A percentile compares a stretch with the other conserved stretches of the same genome.
Conservation (phyloP, 371 early-diverging fungal species). For the Lichtheimia ramosa region DNA sequence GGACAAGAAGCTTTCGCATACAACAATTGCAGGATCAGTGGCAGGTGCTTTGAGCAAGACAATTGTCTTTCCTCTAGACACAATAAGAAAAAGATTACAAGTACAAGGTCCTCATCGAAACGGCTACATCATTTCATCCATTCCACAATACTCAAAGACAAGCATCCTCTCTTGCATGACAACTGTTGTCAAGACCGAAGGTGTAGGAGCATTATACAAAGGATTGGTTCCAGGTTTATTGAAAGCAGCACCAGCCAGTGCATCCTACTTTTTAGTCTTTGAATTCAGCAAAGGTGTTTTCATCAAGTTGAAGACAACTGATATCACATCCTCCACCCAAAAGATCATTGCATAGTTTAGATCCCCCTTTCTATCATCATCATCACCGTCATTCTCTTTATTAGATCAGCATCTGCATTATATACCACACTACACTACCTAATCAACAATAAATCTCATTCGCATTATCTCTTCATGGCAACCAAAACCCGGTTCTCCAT, state of each 20-base stretch:
- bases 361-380: too few species aligned
- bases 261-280: background rate
- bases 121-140: conserved; percentile 40
- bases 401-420: too few species aligned
- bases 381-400: too few species aligned
- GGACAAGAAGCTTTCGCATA: conserved; percentile 44
- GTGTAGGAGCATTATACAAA: background rate
- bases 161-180: conserved; percentile 3
- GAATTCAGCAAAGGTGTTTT: background rate
- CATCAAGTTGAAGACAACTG: background rate
- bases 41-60: conserved; percentile 84
- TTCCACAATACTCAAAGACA: conserved; percentile 52
- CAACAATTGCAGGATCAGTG: conserved; percentile 75
- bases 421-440: too few species aligned
- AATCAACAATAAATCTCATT: too few species aligned
- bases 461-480: too few species aligned
- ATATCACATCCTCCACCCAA: too few species aligned
- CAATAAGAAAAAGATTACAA: conserved; percentile 77
- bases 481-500: too few species aligned
- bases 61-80: conserved; percentile 88
- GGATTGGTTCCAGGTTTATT: background rate
- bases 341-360: too few species aligned
- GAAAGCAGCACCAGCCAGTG: conserved; percentile 2
- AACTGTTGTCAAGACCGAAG: background rate
- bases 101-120: conserved; percentile 70